Evolutionary conservation across 2,329 filamentous ascomycete genomes (phyloP).

Genomic region (Acarospora socialis): DNA sequence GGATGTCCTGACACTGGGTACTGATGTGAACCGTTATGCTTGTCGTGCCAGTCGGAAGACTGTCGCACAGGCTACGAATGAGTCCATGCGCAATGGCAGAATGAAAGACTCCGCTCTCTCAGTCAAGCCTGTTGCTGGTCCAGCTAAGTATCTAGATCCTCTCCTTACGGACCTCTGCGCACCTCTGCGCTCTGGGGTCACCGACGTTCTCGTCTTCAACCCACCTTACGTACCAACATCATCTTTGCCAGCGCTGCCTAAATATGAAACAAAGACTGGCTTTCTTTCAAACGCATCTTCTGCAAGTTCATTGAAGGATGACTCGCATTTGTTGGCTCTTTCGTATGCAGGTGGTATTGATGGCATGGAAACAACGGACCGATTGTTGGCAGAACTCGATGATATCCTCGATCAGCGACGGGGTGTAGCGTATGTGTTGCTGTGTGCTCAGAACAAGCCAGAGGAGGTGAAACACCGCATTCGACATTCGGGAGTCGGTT

Average conservation of each 20-base stretch:
- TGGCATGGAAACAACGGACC: constrained; percentile 87
- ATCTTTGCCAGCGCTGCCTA: constrained; percentile 46
- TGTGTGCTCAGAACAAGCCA: constrained; percentile 85
- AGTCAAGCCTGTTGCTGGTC: no score
- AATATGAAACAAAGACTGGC: constrained; percentile 15
- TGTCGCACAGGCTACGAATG: constrained; percentile 36
- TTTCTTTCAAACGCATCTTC: no score
- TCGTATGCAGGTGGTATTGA: constrained; percentile 80
- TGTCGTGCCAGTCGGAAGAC: constrained; percentile 63
- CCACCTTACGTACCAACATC: constrained; percentile 90
- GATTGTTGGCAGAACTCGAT: constrained; percentile 58
- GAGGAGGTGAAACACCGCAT: constrained; percentile 54
- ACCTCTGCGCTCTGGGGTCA: constrained; percentile 40
- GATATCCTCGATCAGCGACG: constrained; percentile 43
- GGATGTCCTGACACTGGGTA: constrained; percentile 56
- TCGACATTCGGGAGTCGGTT: constrained; percentile 42
- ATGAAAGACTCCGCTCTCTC: no score
- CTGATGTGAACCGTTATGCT: constrained; percentile 77
- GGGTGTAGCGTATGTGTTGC: constrained; percentile 76
- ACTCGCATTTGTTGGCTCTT: constrained; percentile 69
- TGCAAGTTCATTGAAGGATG: constrained; percentile 50
- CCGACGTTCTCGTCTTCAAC: constrained; percentile 90
- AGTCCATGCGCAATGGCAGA: constrained; percentile 15
- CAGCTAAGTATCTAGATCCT: constrained; percentile 47
- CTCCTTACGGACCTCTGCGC: constrained; percentile 56